These are phyloP conservation scores for Yamadazyma siamensis DNA, from an alignment of 1,139 yeast genomes.

Conservation along the genomic window DNA sequence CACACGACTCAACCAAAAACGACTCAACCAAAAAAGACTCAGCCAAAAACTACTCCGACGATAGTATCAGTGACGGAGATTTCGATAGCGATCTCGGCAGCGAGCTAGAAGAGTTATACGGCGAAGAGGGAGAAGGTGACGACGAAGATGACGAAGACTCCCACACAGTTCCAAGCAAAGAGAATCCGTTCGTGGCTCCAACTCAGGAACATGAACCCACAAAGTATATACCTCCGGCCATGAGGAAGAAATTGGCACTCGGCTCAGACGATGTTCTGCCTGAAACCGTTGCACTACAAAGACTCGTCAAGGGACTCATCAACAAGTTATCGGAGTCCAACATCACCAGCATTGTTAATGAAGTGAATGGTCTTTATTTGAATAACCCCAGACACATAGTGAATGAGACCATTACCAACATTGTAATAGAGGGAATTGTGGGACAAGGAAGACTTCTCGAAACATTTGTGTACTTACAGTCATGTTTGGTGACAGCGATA, in stretches of 20 bases:
- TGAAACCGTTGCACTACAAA: constrained; percentile 48
- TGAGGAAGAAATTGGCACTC: constrained; percentile 52
- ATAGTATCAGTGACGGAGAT: constrained; percentile 40
- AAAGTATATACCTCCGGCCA: constrained; percentile 81
- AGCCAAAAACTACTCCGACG: constrained; percentile 30
- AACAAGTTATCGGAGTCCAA: constrained; percentile 88
- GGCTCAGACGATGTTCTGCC: constrained; percentile 40
- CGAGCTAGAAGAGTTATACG: constrained; percentile 14
- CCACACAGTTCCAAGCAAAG: constrained; percentile 18
- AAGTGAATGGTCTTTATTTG: constrained; percentile 60
- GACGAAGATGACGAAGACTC: constrained; percentile 41
- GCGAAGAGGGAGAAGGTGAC: constrained; percentile 40
- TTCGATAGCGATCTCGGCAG: constrained; percentile 18
- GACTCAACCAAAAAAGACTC: background rate
- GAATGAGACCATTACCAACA: constrained; percentile 61
- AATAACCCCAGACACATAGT: constrained; percentile 74
- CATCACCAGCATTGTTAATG: constrained; percentile 63
- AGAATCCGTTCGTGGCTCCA: constrained; percentile 86
- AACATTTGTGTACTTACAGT: constrained; percentile 74
- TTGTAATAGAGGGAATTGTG: constrained; percentile 63
- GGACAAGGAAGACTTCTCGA: constrained; percentile 68
- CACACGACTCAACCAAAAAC: constrained; percentile 1
- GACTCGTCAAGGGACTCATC: constrained; percentile 71
- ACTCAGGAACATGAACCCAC: constrained; percentile 16
- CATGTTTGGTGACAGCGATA: constrained; percentile 72